Base-by-base conservation (phyloP, 768 basidiomycete genomes). In the Sistotremastrum suecicum region DNA sequence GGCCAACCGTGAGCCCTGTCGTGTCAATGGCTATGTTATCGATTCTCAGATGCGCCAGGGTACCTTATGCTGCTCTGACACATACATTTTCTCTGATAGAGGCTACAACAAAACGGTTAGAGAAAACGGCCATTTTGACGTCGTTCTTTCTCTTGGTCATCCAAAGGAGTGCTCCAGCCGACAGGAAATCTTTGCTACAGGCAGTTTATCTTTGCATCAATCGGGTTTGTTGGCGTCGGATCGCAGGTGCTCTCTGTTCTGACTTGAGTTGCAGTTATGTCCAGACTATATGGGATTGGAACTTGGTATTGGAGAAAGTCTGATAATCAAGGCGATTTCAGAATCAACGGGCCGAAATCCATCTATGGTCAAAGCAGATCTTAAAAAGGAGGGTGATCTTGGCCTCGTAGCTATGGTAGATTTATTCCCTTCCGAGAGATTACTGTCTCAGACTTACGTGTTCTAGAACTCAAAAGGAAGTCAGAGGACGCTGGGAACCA, bases 181-280 rank as follows among this genome's bases (percentile, higher is more conserved):
- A 90, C 49, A 69, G 69, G 4, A 71, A 78, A 28, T 79, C 83
- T 5, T 71, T 99, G 33, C 72, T 97, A 4, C 86, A 91, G 56
- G 77, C 80, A 1, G 83, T 99, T 2, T 99, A 99, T 57, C 71
- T 99, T 1, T 98, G 95, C 59, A 97, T 98, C 58, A 99, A 99
- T 58, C 70, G 91, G 49, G 91, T 97, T 59, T 44, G 78, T 62
- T 9, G 7, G 9, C 10, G 20, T 6, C 6, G 10, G 8, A n/a
- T 20, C 28, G 20, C 20, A 20, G 20, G 35, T 42, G 36, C 20
- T 5, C 7, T 3, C 31, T 8, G 11, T 42, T 41, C 32, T 44
- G 41, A 32, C 44, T 43, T 20, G 20, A 20, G 20, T 20, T 20
- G 20, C 58, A 97, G 92, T 61, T 98, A 47, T 81, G 89, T 53